Conservation (phyloP, 208 protist genomes). For the Acanthamoeba castellanii region DNA sequence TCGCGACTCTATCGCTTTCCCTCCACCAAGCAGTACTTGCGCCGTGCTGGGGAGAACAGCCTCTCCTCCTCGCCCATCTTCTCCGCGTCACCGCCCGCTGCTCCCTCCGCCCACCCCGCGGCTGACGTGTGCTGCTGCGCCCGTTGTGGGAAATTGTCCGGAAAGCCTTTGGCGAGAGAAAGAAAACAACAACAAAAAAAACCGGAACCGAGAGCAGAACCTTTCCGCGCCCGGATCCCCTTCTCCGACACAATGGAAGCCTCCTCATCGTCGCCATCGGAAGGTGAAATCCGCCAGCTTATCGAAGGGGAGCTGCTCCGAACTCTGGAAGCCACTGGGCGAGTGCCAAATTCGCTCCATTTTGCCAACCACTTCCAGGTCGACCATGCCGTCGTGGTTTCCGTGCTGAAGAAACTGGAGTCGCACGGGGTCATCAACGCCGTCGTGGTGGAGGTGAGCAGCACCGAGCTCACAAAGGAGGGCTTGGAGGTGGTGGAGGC, state of each 20-base stretch:
- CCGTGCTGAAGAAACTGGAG: conserved; percentile 94
- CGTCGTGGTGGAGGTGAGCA: conserved; percentile 79
- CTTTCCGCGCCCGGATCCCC: background rate
- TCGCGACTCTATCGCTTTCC: too few relatives aligned
- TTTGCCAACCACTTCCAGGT: conserved; percentile 77
- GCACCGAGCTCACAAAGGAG: conserved; percentile 91
- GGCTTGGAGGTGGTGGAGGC: conserved; percentile 90
- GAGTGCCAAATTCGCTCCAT: conserved; percentile 64
- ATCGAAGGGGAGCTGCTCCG: background rate
- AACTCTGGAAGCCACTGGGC: background rate
- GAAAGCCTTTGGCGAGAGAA: too few relatives aligned
- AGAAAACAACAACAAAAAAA: too few relatives aligned
- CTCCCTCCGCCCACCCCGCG: too few relatives aligned
- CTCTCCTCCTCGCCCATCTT: too few relatives aligned
- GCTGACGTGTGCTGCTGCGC: too few relatives aligned
- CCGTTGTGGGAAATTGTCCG: too few relatives aligned
- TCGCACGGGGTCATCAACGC: conserved; percentile 90
- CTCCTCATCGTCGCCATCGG: background rate
- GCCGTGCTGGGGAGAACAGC: too few relatives aligned
- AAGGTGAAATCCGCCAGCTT: background rate
- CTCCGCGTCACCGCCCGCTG: too few relatives aligned
- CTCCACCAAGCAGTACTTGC: too few relatives aligned
- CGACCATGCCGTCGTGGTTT: conserved; percentile 94
- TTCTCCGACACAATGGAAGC: background rate
- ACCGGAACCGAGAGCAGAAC: too few relatives aligned